Base-by-base conservation (phyloP, 2,329 filamentous ascomycete genomes). In the Herpotrichia juniperi region DNA sequence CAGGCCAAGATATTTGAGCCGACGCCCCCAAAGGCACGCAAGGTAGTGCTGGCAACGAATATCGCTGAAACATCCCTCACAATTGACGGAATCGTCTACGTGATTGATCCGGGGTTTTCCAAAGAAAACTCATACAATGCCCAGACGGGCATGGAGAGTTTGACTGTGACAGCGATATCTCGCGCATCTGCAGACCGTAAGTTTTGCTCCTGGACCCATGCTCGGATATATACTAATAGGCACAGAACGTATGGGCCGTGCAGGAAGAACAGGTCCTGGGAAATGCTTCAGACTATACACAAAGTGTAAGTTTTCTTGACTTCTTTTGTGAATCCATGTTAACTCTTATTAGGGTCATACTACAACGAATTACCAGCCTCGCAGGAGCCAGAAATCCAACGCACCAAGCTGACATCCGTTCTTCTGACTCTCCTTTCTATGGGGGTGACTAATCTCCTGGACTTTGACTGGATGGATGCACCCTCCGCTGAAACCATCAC, bases 1-100 rank as follows among this genome's bases (percentile, higher is more conserved):
- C 94, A 99, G 70, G 85, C 89, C 42, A 93, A 93, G 70, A 96
- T 97, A 59, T 99, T 99, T 66, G 91, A 96, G 64, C 92, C 93
- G 0, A 96, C 93, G 0, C 93, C 94, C 0, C 85, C 88, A 0
- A 88, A 88, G 16, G 88, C 90, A 0, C 84, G 94, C 24, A 99
- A 97, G 70, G 91, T 97, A 0, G 91, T 99, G 0, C 77, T 97
- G 31, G 92, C 93, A 0, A 97, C 94, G 2, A 99, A 99, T 69
- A 97, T 99, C 72, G 94, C 94, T 2, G 94, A 99, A 73, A 99
- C 94, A 0, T 92, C 87, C 79, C 77, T 99, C 67, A 99, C 94
- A 0, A 96, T 99, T 51, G 93, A 97, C 69, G 93, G 93, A 14
- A 96, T 97, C 53, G 89, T 93, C 8, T 97, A 96, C 70, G 94